phyloP scores from a whole-genome alignment of 2,329 filamentous ascomycete species.

The Rutstroemia sydowiana region DNA sequence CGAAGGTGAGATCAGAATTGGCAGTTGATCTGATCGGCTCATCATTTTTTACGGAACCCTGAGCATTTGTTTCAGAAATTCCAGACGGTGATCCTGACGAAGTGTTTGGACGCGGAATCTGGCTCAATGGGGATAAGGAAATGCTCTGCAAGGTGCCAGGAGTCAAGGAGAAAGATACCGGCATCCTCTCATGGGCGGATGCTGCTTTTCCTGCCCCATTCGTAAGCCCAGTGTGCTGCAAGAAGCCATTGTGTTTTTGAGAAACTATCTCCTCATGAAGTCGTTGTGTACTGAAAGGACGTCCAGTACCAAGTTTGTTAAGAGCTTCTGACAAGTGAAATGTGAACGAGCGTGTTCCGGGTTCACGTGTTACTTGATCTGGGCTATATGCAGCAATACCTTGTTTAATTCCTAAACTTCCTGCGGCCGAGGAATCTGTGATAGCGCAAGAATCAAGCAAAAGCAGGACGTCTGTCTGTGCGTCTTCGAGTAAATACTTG shows the following conservation, averaged over 20 bases:
- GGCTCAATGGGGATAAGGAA: conserved; percentile 37
- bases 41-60: conserved; percentile 15
- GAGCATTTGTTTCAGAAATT: conserved; percentile 23
- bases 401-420: conserved; percentile 52
- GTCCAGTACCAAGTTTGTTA: conserved; percentile 42
- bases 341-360: conserved; percentile 49
- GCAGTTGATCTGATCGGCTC: conserved; percentile 24
- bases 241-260: conserved; percentile 32
- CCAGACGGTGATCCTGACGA: conserved; percentile 23
- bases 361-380: conserved; percentile 41
- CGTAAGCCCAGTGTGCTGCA: conserved; percentile 36
- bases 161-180: conserved; percentile 49
- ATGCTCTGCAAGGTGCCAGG: conserved; percentile 46
- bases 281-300: conserved; percentile 49
- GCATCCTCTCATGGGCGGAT: conserved; percentile 32
- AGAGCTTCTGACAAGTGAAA: conserved; percentile 49
- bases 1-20: conserved; percentile 47
- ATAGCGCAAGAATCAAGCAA: conserved; percentile 54
- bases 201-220: conserved; percentile 38
- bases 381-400: conserved; percentile 52
- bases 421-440: conserved; percentile 42
- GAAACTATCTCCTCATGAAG: conserved; percentile 47
- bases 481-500: conserved; percentile 54
- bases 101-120: conserved; percentile 28
- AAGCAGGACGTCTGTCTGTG: conserved; percentile 54